Evolutionary conservation across 2,329 filamentous ascomycete species (phyloP).

Genomic region (Hypoxylon sp.): DNA sequence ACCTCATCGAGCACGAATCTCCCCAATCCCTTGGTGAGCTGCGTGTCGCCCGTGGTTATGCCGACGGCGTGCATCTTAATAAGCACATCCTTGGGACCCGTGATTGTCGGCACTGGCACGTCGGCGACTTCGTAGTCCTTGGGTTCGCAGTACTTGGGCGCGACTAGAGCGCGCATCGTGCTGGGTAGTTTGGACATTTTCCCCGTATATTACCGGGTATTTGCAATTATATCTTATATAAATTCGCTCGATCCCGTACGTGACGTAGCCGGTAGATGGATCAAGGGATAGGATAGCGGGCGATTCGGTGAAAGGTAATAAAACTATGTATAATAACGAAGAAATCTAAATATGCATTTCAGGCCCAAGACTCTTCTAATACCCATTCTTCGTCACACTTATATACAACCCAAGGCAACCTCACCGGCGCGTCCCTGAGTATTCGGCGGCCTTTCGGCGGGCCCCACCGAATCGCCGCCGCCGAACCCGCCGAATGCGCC

Average conservation of each 20-base stretch:
- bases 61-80: constrained; percentile 54
- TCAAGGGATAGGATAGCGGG: background rate
- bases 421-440: constrained; percentile 8
- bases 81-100: constrained; percentile 57
- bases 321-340: background rate
- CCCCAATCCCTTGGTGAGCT: constrained; percentile 46
- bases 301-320: background rate
- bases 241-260: background rate
- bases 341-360: background rate
- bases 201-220: background rate
- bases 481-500: constrained; percentile 29
- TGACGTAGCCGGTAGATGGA: background rate
- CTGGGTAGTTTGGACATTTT: constrained; percentile 49
- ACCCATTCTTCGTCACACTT: background rate
- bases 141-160: constrained; percentile 55
- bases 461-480: constrained; percentile 28
- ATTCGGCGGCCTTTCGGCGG: constrained; percentile 29
- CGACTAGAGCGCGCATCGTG: constrained; percentile 59
- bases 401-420: background rate
- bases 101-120: constrained; percentile 59
- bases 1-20: constrained; percentile 44
- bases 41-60: constrained; percentile 54
- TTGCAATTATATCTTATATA: background rate
- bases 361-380: background rate
- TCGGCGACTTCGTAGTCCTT: constrained; percentile 55